Conservation (phyloP, 1,284 basidiomycete species). For the Ganoderma multipileum region DNA sequence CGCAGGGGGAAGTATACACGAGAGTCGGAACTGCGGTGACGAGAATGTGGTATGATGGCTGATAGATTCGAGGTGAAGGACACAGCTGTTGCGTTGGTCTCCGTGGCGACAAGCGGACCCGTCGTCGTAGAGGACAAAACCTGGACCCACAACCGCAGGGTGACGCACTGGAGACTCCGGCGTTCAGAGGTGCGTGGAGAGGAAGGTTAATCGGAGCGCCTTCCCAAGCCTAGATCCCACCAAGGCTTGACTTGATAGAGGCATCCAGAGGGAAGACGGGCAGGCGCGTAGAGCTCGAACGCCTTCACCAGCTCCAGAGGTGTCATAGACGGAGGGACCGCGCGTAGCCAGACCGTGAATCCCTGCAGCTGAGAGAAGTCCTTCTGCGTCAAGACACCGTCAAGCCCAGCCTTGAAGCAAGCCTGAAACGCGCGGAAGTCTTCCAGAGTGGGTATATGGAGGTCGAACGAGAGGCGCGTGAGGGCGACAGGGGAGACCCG, state of each 20-base stretch:
- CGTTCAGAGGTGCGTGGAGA: background rate
- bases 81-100: background rate
- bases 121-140: constrained; percentile 1
- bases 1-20: no score
- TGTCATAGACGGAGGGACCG: constrained; percentile 16
- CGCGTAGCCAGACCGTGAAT: constrained; percentile 23
- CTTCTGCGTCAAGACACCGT: constrained; percentile 11
- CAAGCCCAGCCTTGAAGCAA: constrained; percentile 5
- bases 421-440: constrained; percentile 2
- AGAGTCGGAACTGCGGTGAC: background rate
- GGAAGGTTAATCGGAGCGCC: constrained; percentile 1
- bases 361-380: constrained; percentile 17
- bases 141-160: constrained; percentile 16
- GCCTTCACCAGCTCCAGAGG: constrained; percentile 9
- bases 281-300: constrained; percentile 21
- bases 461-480: constrained; percentile 16
- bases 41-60: constrained; percentile 15
- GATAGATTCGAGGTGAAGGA: constrained; percentile 1
- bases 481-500: constrained; percentile 17
- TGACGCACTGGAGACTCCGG: background rate
- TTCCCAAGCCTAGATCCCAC: constrained; percentile 11
- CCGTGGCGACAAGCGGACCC: constrained; percentile 1
- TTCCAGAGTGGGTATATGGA: constrained; percentile 13
- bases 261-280: constrained; percentile 12
- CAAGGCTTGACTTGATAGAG: constrained; percentile 23